Conservation (phyloP, 192 early-diverging fungal genomes). For the Podila verticillata region DNA sequence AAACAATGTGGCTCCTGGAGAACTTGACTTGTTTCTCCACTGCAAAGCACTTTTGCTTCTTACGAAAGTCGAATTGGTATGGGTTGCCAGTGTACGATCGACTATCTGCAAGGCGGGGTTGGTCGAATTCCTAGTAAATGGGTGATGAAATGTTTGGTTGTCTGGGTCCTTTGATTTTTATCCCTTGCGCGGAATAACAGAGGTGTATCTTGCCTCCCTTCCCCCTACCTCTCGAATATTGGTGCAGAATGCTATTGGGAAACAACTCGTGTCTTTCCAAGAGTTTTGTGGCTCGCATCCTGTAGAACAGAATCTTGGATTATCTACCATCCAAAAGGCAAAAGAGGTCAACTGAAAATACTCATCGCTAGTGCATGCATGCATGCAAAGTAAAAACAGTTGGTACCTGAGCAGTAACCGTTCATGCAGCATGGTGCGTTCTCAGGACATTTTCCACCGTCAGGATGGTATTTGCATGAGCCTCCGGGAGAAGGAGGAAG, state of each 20-base stretch:
- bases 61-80: constrained; percentile 35
- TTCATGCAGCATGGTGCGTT: constrained; percentile 30
- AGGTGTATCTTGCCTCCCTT: neutral
- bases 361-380: neutral
- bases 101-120: constrained; percentile 17
- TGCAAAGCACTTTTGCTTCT: neutral
- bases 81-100: constrained; percentile 28
- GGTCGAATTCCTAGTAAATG: constrained; percentile 12
- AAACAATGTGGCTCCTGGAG: neutral
- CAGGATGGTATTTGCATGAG: constrained; percentile 20
- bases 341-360: neutral
- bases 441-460: constrained; percentile 39
- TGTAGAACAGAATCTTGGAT: constrained; percentile 32
- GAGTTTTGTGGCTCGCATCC: constrained; percentile 34
- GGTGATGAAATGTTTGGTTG: neutral
- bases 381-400: too few relatives aligned
- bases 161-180: neutral
- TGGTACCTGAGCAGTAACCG: constrained; percentile 37
- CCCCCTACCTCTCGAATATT: constrained; percentile 34
- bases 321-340: constrained; percentile 6
- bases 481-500: too few relatives aligned
- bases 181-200: too few relatives aligned
- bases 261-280: constrained; percentile 37
- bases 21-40: too few relatives aligned
- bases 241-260: constrained; percentile 16